Evolutionary conservation across 108 stramenopile genomes (phyloP).

Genomic region (Fistulifera solaris): DNA sequence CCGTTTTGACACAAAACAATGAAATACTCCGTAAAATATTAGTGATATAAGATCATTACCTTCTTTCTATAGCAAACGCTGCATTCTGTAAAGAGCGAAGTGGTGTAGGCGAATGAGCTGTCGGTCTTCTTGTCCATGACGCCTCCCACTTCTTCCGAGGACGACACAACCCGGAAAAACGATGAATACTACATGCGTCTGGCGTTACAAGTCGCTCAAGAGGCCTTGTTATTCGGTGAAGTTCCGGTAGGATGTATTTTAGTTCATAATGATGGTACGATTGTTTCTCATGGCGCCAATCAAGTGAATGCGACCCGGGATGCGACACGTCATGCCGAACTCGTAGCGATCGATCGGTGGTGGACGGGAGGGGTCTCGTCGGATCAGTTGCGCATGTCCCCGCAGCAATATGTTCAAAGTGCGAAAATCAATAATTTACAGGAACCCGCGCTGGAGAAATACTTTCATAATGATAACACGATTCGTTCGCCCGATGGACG

Average conservation of each 20-base stretch:
- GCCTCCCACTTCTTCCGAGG: too few relatives aligned
- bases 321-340: constrained; percentile 77
- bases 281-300: constrained; percentile 83
- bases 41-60: too few relatives aligned
- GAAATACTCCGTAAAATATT: too few relatives aligned
- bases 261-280: constrained; percentile 32
- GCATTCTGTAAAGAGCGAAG: too few relatives aligned
- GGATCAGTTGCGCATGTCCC: constrained; percentile 50
- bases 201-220: constrained; percentile 58
- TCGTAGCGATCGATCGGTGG: constrained; percentile 78
- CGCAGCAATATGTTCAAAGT: constrained; percentile 21
- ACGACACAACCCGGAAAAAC: constrained; percentile 8
- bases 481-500: constrained; percentile 36
- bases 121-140: too few relatives aligned
- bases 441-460: constrained; percentile 12
- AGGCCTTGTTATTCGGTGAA: constrained; percentile 61
- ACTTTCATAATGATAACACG: constrained; percentile 35
- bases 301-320: constrained; percentile 84
- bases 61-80: too few relatives aligned
- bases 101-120: too few relatives aligned
- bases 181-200: constrained; percentile 63
- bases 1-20: too few relatives aligned
- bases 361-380: constrained; percentile 48
- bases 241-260: constrained; percentile 85
- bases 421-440: constrained; percentile 5